Conservation (phyloP, 495 filamentous ascomycete species). For the Aspergillus steynii region DNA sequence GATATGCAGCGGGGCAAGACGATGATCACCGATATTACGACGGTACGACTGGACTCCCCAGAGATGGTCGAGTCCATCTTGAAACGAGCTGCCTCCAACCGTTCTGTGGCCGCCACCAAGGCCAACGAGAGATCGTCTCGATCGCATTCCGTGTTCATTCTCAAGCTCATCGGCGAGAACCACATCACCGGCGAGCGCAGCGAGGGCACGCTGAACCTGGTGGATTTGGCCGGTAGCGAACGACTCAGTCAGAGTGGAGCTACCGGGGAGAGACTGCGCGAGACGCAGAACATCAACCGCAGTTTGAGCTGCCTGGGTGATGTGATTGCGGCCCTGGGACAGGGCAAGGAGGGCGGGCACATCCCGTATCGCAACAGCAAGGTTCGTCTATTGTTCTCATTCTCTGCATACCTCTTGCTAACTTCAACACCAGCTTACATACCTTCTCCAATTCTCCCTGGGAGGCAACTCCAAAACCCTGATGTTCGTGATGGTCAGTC, state of each 20-base stretch:
- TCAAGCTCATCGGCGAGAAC: conserved; percentile 82
- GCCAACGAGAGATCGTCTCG: conserved; percentile 93
- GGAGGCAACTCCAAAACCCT: conserved; percentile 96
- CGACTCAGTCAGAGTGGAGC: conserved; percentile 81
- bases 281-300: conserved; percentile 97
- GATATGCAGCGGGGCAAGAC: conserved; percentile 80
- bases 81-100: conserved; percentile 73
- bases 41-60: conserved; percentile 73
- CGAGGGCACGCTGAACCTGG: conserved; percentile 93
- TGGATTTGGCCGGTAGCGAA: conserved; percentile 93
- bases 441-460: conserved; percentile 91
- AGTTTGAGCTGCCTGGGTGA: conserved; percentile 89
- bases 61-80: conserved; percentile 79
- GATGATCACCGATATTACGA: conserved; percentile 78
- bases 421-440: conserved; percentile 66
- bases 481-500: conserved; percentile 99
- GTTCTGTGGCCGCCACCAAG: conserved; percentile 91
- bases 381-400: conserved; percentile 44
- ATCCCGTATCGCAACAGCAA: conserved; percentile 96
- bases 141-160: conserved; percentile 94
- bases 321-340: conserved; percentile 87
- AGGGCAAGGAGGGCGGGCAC: conserved; percentile 81
- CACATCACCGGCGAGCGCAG: conserved; percentile 77
- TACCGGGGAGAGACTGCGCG: conserved; percentile 81
- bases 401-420: background rate